Base-by-base conservation (phyloP, 768 basidiomycete genomes). In the Rubroboletus pulcherrimus region DNA sequence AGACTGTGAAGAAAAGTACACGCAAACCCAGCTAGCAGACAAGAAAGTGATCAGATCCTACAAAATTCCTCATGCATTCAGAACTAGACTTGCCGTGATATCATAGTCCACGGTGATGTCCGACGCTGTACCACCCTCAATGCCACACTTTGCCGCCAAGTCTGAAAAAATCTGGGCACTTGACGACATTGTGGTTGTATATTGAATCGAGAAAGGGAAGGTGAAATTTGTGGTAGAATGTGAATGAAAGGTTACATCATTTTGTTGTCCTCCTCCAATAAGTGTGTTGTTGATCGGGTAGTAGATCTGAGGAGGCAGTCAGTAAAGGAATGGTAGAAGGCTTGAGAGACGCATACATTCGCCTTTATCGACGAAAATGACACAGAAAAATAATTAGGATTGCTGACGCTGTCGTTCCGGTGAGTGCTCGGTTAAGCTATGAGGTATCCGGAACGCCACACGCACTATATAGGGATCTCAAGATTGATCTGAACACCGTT, bases 361-460 rank as follows among this genome's bases (percentile, higher is more conserved):
- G 85, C 86, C 42, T 79, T 75, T 59, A 93, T 81, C 54, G 79
- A 78, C 51, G 79, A 78, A 69, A 93, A 79, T 19, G 77, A 77
- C 10, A 88, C 85, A 9, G 79, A 71, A 66, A 93, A 91, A 71
- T 82, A 91, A 68, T 93, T 93, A 30, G 91, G 91, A 63, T 93
- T 93, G 65, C 74, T 74, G 52, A 92, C 87, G 30, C 90, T 93
- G 61, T 53, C 30, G 6, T 53, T 54, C 41, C 9, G 33, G 38
- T 63, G n/a, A 58, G 59, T 43, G 43, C 26, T 46, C 35, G 5
- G 56, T 34, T 2, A 40, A 48, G 37, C 26, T n/a, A 50, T 3
- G 15, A 39, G 8, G 10, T 9, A 31, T 29, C 43, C 10, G 3
- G 54, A 37, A 37, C 10, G 5, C 48, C 34, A 54, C 24, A 69